Percentiles rank a stretch among this genome's conserved stretches.
phyloP scores from a whole-genome alignment of 805 yeast species.

The Suhomyces sp. region DNA sequence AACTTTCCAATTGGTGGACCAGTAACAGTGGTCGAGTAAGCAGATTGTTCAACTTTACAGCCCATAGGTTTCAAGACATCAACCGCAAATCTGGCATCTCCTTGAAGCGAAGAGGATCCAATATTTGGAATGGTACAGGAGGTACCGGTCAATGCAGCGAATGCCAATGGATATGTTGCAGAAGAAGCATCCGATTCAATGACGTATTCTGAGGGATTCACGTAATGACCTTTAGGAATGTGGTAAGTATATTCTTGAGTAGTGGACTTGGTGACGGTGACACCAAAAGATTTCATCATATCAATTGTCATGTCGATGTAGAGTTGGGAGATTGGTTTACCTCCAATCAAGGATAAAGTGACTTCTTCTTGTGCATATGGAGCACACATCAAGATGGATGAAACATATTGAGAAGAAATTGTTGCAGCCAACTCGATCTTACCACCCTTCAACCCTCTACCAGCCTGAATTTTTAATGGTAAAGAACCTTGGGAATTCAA shows the following conservation, averaged over 20 bases:
- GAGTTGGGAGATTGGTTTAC: conserved; percentile 93
- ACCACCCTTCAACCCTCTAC: conserved; percentile 80
- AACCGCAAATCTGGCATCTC: conserved; percentile 94
- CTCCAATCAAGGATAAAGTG: conserved; percentile 86
- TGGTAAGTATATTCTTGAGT: conserved; percentile 82
- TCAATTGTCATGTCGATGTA: conserved; percentile 96
- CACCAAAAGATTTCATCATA: conserved; percentile 91
- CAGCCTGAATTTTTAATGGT: conserved; percentile 73
- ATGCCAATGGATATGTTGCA: conserved; percentile 96
- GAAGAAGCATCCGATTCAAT: conserved; percentile 97
- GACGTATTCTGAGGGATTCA: conserved; percentile 79
- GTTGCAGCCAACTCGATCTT: conserved; percentile 92
- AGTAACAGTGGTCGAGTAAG: conserved; percentile 83
- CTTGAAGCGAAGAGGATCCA: conserved; percentile 89
- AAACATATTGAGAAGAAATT: conserved; percentile 94
- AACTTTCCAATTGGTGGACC: conserved; percentile 78
- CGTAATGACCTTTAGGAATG: conserved; percentile 81
- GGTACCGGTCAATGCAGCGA: conserved; percentile 94
- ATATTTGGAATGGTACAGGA: conserved; percentile 92
- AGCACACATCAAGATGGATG: conserved; percentile 95
- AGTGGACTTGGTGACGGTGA: conserved; percentile 65
- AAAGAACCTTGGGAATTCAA: conserved; percentile 76
- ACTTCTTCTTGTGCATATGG: conserved; percentile 92
- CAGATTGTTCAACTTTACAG: conserved; percentile 80
- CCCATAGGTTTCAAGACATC: conserved; percentile 96